phyloP scores from a whole-genome alignment of 2,329 filamentous ascomycete species.

The Didymella segeticola region DNA sequence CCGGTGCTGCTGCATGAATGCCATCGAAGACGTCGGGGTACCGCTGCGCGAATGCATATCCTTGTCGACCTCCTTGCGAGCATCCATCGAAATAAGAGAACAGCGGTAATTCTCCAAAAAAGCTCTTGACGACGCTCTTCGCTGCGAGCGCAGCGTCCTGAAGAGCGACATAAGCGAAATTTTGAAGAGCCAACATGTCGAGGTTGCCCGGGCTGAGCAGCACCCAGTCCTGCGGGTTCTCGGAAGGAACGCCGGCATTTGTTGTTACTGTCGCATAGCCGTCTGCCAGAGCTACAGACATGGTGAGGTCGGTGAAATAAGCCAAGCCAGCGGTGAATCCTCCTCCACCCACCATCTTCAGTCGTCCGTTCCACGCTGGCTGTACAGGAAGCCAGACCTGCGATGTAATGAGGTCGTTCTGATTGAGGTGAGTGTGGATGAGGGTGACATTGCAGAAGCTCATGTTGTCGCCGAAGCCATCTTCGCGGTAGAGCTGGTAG shows the following conservation, averaged over 20 bases:
- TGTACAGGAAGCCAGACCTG: constrained; percentile 24
- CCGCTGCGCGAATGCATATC: constrained; percentile 38
- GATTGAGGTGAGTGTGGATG: constrained; percentile 22
- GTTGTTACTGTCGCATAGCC: constrained; percentile 36
- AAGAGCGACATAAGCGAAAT: constrained; percentile 44
- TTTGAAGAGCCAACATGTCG: constrained; percentile 34
- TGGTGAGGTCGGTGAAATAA: constrained; percentile 14
- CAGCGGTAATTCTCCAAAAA: constrained; percentile 37
- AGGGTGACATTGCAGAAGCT: constrained; percentile 25
- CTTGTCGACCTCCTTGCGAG: constrained; percentile 45
- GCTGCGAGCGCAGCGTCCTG: constrained; percentile 36
- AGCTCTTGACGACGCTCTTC: constrained; percentile 27
- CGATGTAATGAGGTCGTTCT: constrained; percentile 16
- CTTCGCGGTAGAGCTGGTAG: neutral
- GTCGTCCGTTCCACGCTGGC: constrained; percentile 31
- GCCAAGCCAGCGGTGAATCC: constrained; percentile 28
- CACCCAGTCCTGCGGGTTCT: constrained; percentile 21
- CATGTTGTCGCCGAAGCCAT: neutral
- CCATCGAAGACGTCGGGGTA: constrained; percentile 43
- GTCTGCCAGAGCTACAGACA: constrained; percentile 24
- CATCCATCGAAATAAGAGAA: constrained; percentile 47
- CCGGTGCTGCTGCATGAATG: constrained; percentile 39
- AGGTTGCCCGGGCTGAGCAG: constrained; percentile 32
- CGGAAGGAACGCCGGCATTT: constrained; percentile 28
- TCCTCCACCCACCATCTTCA: constrained; percentile 33